Base-by-base conservation (phyloP, 2,329 filamentous ascomycete genomes). In the Akanthomyces uredinophilus region DNA sequence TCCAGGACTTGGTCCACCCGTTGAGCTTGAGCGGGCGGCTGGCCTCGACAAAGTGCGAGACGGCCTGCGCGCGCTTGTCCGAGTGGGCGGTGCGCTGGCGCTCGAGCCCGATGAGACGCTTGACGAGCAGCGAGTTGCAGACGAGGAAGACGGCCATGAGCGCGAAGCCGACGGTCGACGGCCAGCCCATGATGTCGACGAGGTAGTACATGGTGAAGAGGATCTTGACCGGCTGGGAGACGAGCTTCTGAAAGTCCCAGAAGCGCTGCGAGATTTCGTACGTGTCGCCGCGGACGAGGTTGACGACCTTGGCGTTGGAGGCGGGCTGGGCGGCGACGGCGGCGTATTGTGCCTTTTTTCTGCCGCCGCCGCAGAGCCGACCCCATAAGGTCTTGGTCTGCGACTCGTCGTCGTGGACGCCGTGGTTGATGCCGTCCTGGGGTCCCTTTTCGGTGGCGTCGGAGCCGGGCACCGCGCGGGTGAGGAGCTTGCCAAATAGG, bases 291-390 rank as follows among this genome's bases (percentile, higher is more conserved):
- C 91, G 87, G 79, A 96, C 90, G 2, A 96, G 75, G 68, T 96
- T 96, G 64, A 96, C 83, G 57, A 96, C 95, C 70, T 96, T 96
- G 8, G 92, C 92, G 75, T 93, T 94, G 0, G 90, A 92, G 0
- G 92, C 91, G 2, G 89, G 84, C 61, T 70, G 70, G 46, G 72
- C 74, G 4, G 71, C 75, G 76, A 75, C 78, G 39, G 56, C 29
- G 3, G 47, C 49, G 1, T n/a, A 10, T 1, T 54, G 10, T 4
- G 51, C 3, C 35, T 59, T 69, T 11, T 61, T 56, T 46, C 68
- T 70, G 4, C 65, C 66, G 16, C 63, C 53, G 2, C 69, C 64
- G 7, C 66, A 71, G 16, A 65, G 64, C 18, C 49, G 57, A 13
- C 32, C 5, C 32, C 32, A 37, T 10, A 71, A 62, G 0, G 66